phyloP scores from a whole-genome alignment of 345 rosid species.

The Toxicodendron radicans region DNA sequence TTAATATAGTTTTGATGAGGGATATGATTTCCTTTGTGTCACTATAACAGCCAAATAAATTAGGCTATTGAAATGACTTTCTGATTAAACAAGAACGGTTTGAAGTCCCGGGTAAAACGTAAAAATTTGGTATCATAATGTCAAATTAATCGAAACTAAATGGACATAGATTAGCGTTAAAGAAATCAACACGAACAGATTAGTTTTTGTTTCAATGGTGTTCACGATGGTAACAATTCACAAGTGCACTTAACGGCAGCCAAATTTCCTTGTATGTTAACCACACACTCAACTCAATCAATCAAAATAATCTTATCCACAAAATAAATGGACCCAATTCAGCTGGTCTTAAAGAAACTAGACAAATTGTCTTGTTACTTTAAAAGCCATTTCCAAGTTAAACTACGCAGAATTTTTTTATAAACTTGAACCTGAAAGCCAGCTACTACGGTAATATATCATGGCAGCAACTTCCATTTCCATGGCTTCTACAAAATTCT shows the following conservation, averaged over 20 bases:
- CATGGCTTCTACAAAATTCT: constrained; percentile 53
- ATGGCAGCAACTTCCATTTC: constrained; percentile 54
- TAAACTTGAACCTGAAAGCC: too few relatives aligned
- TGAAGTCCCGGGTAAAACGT: too few relatives aligned
- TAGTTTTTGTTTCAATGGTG: too few relatives aligned
- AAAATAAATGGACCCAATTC: constrained; percentile 19
- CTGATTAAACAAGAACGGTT: neutral
- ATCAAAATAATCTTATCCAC: constrained; percentile 35
- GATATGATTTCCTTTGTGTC: too few relatives aligned
- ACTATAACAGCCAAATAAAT: neutral
- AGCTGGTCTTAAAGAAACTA: neutral
- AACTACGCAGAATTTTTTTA: neutral
- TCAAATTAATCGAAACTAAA: too few relatives aligned
- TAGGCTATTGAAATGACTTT: neutral
- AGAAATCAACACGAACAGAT: too few relatives aligned
- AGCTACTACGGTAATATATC: neutral
- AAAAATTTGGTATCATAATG: too few relatives aligned
- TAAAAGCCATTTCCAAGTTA: neutral
- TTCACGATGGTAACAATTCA: too few relatives aligned
- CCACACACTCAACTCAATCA: constrained; percentile 7
- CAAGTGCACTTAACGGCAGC: neutral
- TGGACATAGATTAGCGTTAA: too few relatives aligned
- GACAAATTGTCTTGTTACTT: neutral
- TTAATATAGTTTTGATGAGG: too few relatives aligned
- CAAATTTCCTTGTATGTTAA: neutral